Percentiles rank a stretch among this genome's conserved stretches.
Evolutionary conservation across 768 basidiomycete genomes (phyloP).

Genomic region (Phallus indusiatus): DNA sequence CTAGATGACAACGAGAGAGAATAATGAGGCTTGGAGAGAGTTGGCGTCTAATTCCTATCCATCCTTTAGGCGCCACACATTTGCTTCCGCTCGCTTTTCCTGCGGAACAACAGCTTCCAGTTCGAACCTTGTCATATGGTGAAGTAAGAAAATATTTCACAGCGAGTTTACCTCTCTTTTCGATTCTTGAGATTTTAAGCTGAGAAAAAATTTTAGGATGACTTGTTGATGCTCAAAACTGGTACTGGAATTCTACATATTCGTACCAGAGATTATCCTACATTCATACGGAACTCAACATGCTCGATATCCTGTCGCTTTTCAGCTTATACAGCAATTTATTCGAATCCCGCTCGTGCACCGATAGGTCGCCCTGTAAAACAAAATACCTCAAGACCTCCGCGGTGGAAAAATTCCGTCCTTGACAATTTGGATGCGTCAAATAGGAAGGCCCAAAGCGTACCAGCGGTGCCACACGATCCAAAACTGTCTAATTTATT

Average conservation of each 20-base stretch:
- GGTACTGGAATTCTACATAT: not conserved
- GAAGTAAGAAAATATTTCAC: not conserved
- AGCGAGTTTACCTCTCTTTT: no score
- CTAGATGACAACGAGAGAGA: not conserved
- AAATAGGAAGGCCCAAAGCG: not conserved
- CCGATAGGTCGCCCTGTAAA: not conserved
- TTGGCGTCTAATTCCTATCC: not conserved
- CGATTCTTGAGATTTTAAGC: no score
- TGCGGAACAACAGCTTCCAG: not conserved
- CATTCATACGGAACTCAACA: not conserved
- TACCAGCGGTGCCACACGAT: not conserved
- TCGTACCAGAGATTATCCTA: not conserved
- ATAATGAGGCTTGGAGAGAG: not conserved
- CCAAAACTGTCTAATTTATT: not conserved
- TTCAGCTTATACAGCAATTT: not conserved
- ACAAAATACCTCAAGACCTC: not conserved
- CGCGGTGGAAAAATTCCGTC: not conserved
- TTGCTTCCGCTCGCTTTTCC: not conserved
- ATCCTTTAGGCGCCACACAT: not conserved
- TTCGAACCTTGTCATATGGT: not conserved
- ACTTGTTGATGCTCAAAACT: not conserved
- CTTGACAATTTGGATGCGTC: not conserved
- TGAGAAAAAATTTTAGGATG: not conserved
- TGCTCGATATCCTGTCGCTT: not conserved
- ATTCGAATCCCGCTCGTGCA: not conserved